These are phyloP conservation scores for Logfia minima DNA, from an alignment of 129 eudicot species.

Conservation along the genomic window DNA sequence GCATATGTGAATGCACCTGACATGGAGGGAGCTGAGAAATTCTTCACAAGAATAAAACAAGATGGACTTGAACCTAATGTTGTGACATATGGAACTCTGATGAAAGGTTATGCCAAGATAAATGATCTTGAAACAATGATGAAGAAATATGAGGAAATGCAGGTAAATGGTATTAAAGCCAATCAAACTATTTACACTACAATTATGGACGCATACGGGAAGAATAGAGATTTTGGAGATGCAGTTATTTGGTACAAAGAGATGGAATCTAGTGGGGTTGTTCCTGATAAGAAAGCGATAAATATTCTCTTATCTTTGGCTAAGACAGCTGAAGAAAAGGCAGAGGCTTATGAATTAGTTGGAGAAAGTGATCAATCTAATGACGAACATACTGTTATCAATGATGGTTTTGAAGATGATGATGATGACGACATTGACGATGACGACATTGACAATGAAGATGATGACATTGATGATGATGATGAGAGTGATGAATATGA, in stretches of 20 bases:
- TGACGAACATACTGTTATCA: conserved; percentile 17
- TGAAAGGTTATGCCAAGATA: conserved; percentile 78
- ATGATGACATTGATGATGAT: conserved; percentile 15
- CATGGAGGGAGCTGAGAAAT: conserved; percentile 95
- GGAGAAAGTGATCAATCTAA: conserved; percentile 29
- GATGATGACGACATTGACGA: conserved; percentile 27
- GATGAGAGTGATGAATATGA: background rate
- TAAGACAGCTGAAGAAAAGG: conserved; percentile 64
- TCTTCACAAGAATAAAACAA: conserved; percentile 66
- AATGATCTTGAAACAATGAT: conserved; percentile 78
- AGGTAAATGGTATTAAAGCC: conserved; percentile 52
- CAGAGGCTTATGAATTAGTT: conserved; percentile 61
- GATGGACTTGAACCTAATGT: conserved; percentile 80
- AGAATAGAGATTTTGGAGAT: conserved; percentile 67
- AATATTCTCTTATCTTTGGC: conserved; percentile 81
- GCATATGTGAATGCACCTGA: conserved; percentile 90
- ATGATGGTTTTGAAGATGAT: conserved; percentile 37
- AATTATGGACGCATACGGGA: conserved; percentile 94
- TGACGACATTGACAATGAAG: conserved; percentile 12
- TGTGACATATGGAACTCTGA: conserved; percentile 74
- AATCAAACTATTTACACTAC: conserved; percentile 82
- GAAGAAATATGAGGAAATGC: conserved; percentile 85
- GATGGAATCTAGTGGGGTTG: conserved; percentile 68
- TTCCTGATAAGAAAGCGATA: conserved; percentile 89
- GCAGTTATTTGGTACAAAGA: conserved; percentile 88